These are phyloP conservation scores for Podochytrium sp. DNA, from an alignment of 192 early-diverging fungal species.

Conservation along the genomic window DNA sequence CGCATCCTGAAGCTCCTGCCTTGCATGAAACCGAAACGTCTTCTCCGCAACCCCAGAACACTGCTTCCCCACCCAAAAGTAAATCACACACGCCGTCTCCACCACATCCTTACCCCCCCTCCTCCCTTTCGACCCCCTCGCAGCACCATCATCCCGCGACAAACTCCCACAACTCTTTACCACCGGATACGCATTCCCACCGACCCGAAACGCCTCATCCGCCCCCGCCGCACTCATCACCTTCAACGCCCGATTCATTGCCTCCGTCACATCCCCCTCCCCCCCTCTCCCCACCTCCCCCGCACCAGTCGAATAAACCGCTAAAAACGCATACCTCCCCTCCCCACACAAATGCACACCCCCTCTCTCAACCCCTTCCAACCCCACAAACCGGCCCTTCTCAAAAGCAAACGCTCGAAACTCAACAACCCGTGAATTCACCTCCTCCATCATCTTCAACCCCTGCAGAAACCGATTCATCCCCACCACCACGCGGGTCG, in stretches of 20 bases:
- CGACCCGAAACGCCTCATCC: not conserved
- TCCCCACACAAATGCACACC: constrained; percentile 47
- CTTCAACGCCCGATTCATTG: constrained; percentile 19
- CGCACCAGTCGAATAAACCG: constrained; percentile 39
- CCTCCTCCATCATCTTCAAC: constrained; percentile 27
- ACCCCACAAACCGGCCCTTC: constrained; percentile 46
- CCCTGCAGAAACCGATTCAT: not conserved
- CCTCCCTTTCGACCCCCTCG: not conserved
- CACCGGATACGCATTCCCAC: constrained; percentile 7
- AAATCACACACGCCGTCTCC: constrained; percentile 48
- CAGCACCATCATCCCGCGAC: not conserved
- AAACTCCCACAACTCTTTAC: constrained; percentile 16
- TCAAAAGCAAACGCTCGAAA: constrained; percentile 49
- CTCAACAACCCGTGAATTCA: constrained; percentile 38
- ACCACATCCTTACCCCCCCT: not conserved
- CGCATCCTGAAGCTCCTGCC: constrained; percentile 50
- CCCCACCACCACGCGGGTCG: not conserved
- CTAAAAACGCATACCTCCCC: constrained; percentile 59
- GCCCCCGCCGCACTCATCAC: not conserved
- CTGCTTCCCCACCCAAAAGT: constrained; percentile 55
- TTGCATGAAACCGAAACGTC: constrained; percentile 54
- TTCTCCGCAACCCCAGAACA: constrained; percentile 45
- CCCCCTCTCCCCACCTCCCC: constrained; percentile 21
- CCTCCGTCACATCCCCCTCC: constrained; percentile 16
- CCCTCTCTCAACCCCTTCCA: constrained; percentile 43